Percentiles rank a stretch among this genome's conserved stretches.
phyloP scores from a whole-genome alignment of 441 rosid genomes.

The Adansonia gregorii region DNA sequence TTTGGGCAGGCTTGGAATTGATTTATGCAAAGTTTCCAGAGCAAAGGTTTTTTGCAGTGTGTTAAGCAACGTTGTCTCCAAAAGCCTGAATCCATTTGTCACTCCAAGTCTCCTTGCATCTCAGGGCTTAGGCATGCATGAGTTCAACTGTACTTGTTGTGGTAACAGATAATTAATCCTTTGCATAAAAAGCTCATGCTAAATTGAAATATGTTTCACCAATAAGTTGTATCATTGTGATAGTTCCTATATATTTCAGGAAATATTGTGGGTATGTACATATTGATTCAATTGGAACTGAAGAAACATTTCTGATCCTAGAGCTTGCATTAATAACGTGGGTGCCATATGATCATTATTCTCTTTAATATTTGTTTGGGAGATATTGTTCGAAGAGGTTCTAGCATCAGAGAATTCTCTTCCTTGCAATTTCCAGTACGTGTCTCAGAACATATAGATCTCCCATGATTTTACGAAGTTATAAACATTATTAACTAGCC shows the following conservation, averaged over 20 bases:
- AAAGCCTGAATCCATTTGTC: neutral
- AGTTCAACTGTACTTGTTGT: neutral
- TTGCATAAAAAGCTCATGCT: neutral
- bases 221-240: neutral
- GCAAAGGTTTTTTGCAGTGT: neutral
- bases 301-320: neutral
- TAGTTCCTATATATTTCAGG: neutral
- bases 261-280: neutral
- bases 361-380: neutral
- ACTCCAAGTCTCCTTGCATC: neutral
- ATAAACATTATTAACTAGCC: neutral
- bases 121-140: neutral
- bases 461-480: neutral
- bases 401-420: neutral
- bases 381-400: neutral
- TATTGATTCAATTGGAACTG: neutral
- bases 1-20: neutral
- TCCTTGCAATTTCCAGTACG: neutral
- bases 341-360: neutral
- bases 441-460: neutral
- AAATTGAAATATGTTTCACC: neutral
- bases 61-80: neutral
- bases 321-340: neutral
- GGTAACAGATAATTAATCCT: neutral
- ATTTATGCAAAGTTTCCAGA: neutral